Base-by-base conservation (phyloP, 495 filamentous ascomycete species). In the Neurospora intermedia region DNA sequence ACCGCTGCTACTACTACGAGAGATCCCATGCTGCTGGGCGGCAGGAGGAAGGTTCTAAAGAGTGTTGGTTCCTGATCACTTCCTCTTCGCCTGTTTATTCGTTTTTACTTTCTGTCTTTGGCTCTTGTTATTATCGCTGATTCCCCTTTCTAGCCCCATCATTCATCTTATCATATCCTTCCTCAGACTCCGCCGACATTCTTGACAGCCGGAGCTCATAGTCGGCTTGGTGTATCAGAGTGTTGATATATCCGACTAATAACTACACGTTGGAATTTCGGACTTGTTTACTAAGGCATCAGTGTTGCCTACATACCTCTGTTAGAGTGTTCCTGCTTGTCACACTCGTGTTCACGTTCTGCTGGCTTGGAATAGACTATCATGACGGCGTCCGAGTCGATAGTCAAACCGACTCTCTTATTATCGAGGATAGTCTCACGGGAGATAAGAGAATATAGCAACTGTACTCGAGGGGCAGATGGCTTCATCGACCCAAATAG, bases 401-500 rank as follows among this genome's bases (percentile, higher is more conserved):
- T 66, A 66, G 54, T 18, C 54, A 66, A 66, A 66, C 54, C 16
- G 15, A 35, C 27, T 38, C 54, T 66, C 27, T 66, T 35, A 66
- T 15, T 66, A 66, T 66, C 54, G 54, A 66, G 54, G 6, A 66
- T 66, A 66, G 15, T 66, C 54, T 66, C 54, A 8, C 54, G 54
- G 2, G 54, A 66, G 54, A 18, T 66, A 35, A 66, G 54, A 66
- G 54, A 66, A 15, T 0, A 66, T 38, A 66, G 13, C 27, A 72
- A 72, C 45, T 72, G 70, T 59, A 42, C 45, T 23, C 43, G 70
- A 40, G 70, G 54, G 6, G 18, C 70, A 39, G 77, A 81, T 69
- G 80, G 79, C 38, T 78, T 74, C 74, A 75, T 82, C n/a, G 78
- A 82, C 70, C 76, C 81, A 9, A 74, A 81, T 70, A 80, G 75